Base-by-base conservation (phyloP, 257 asterid species). In the Solanum peruvianum region DNA sequence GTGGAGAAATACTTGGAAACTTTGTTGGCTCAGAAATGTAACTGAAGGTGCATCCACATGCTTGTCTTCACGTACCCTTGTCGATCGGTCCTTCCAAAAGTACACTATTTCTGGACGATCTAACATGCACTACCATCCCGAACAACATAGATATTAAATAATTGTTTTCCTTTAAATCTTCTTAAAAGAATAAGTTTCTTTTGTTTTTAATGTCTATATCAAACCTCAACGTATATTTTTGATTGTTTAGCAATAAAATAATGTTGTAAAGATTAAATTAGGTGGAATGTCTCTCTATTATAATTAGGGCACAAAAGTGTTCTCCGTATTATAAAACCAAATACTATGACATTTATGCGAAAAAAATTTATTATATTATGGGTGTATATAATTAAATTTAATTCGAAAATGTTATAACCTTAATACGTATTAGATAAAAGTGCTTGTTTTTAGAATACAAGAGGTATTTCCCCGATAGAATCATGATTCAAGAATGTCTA, bases 1-100 rank as follows among this genome's bases (percentile, higher is more conserved):
- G 93, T 92, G 16, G 96, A 94, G 90, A 91, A 71, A 45, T 94
- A 92, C 88, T 83, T 94, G 78, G 86, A 90, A 58, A 85, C 37
- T 72, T 87, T 90, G 91, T 87, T 85, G 23, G 49, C 67, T 14
- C 77, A 42, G 80, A 86, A 49, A 71, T 71, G 4, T 25, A 78
- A 78, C 84, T 25, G 29, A 44, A 80, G 37, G 29, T 27, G 42
- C 67, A 72, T 47, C 66, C 11, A 8, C 15, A 80, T 80, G 42
- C 16, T 20, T 73, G 47, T 37, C 4, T n/a, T 23, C 5, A 23
- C 49, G 37, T 35, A 37, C 29, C 29, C 29, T 1, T 72, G 29
- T 14, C 4, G 1, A 2, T 67, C 1, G 2, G 5, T 20, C n/a
- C 18, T 25, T 72, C 9, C 9, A 72, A 21, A 37, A 72, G 39